Evolutionary conservation across 164 flowering plant species (phyloP).

Genomic region (Stephania yunnanensis): DNA sequence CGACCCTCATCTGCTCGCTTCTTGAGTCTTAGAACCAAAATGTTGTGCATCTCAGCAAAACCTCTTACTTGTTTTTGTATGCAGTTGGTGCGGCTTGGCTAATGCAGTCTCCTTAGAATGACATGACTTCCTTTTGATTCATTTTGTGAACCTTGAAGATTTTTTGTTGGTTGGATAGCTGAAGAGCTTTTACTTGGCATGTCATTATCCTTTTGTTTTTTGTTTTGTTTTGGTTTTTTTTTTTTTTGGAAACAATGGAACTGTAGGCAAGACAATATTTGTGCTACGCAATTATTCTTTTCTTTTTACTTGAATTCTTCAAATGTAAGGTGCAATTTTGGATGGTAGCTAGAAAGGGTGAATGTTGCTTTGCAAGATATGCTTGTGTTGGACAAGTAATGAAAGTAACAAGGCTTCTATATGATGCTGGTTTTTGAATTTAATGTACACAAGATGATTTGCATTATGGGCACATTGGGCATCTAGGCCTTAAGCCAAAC

Average conservation of each 20-base stretch:
- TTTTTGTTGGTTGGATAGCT: background rate
- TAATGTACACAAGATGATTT: background rate
- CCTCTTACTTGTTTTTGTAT: background rate
- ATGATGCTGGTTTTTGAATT: background rate
- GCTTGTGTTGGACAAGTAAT: background rate
- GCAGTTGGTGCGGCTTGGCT: background rate
- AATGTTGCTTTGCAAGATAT: background rate
- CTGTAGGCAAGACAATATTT: background rate
- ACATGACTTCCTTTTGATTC: background rate
- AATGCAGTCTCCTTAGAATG: background rate
- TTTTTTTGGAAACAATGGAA: too few relatives aligned
- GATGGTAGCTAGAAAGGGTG: background rate
- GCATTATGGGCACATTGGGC: background rate
- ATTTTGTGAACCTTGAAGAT: background rate
- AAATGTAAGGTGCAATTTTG: background rate
- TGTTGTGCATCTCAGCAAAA: background rate
- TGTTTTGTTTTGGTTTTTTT: too few relatives aligned
- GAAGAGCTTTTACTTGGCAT: background rate
- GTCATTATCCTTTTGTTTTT: too few relatives aligned
- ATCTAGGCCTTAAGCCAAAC: background rate
- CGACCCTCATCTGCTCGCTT: too few relatives aligned
- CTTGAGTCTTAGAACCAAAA: background rate
- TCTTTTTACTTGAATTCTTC: too few relatives aligned
- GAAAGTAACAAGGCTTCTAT: background rate
- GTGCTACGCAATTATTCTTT: background rate